Conservation (phyloP, 2,329 filamentous ascomycete species). For the Xylariaceae sp. region DNA sequence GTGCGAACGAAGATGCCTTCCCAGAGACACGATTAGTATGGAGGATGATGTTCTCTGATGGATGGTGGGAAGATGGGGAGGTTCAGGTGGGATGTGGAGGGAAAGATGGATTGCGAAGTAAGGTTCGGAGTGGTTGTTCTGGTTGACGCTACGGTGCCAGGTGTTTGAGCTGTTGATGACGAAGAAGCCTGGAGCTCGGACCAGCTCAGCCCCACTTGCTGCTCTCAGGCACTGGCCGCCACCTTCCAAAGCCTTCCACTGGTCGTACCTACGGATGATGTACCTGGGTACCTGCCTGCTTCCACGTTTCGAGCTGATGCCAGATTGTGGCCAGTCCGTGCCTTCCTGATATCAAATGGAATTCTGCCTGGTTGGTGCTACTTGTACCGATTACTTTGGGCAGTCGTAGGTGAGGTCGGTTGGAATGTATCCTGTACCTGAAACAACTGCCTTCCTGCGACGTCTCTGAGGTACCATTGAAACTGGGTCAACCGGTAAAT, state of each 20-base stretch:
- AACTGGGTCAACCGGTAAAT: neutral
- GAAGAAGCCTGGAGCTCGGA: slow-evolving; percentile 23
- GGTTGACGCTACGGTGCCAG: slow-evolving; percentile 17
- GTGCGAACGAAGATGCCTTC: slow-evolving; percentile 2
- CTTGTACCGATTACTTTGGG: too few species aligned
- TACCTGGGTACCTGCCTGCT: neutral
- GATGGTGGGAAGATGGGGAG: slow-evolving; percentile 7
- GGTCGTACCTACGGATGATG: slow-evolving; percentile 2
- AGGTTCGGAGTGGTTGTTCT: slow-evolving; percentile 2
- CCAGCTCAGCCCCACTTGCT: slow-evolving; percentile 14
- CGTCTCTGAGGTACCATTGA: neutral
- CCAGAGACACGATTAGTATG: neutral
- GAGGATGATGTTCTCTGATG: neutral
- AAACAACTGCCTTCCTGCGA: too few species aligned
- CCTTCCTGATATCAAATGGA: too few species aligned
- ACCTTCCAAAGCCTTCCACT: slow-evolving; percentile 24
- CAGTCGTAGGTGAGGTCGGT: too few species aligned
- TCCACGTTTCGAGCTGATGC: neutral
- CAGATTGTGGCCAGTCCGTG: neutral
- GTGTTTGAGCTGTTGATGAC: slow-evolving; percentile 21
- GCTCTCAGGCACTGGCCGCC: slow-evolving; percentile 13
- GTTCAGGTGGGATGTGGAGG: slow-evolving; percentile 2
- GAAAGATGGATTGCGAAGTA: neutral
- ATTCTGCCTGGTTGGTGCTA: too few species aligned
- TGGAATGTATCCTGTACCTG: too few species aligned